Base-by-base conservation (phyloP, 306 rosid genomes). In the Castanopsis chinensis region DNA sequence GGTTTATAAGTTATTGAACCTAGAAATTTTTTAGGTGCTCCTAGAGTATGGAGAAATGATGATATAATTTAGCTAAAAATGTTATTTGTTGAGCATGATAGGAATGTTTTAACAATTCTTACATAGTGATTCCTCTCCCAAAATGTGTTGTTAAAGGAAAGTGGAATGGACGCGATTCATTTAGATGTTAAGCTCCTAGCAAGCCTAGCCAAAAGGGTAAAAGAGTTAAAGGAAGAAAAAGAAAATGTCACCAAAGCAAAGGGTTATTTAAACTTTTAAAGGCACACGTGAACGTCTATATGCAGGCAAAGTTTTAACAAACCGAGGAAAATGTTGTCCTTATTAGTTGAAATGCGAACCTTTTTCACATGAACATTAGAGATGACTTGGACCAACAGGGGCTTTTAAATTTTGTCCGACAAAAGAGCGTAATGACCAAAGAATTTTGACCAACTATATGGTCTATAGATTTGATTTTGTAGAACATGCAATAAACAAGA, bases 11-110 rank as follows among this genome's bases (percentile, higher is more conserved):
- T 41, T 41, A 41, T 41, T 41, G 11, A 8, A 41, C 12, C 0
- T 2, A 2, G 0, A 35, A 41, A 41, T 6, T 35, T 35, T 35
- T 6, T 35, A 6, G 3, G 11, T 41, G 8, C 0, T 8, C 1
- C 1, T 41, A 0, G 0, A 41, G 45, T 0, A 41, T 0, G 3
- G 0, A 41, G 8, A 41, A 41, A 8, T 41, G 12, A 8, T 8
- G 45, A 7, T 7, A 37, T 37, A 37, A 7, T 37, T 37, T 37
- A 37, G 45, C 45, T 37, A 37, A 7, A 37, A 7, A 7, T 37
- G 45, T 7, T 37, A 37, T 37, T 37, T 37, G 43, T 37, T 37
- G 10, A 37, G 43, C 43, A 1, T 37, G 43, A 37, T 7, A 37
- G 43, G 33, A 45, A 45, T 45, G 53, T 12, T 45, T 45, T 11